Evolutionary conservation across 352 stramenopile species (phyloP).

Genomic region (Pythium periplocum): DNA sequence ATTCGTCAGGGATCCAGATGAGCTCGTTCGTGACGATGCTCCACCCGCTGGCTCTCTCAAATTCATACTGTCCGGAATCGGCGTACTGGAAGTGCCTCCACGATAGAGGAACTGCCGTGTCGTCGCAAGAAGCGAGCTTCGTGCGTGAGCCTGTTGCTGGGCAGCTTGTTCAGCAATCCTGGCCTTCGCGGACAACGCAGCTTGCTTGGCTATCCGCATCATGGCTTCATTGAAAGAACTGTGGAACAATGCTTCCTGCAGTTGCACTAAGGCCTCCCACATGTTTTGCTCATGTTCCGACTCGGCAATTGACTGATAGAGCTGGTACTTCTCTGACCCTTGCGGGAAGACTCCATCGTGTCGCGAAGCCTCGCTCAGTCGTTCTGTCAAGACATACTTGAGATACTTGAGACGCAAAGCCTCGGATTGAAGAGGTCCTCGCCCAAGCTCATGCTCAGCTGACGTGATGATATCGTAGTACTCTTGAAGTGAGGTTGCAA

Average conservation of each 20-base stretch:
- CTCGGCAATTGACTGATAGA: conserved; percentile 35
- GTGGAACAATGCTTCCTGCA: conserved; percentile 68
- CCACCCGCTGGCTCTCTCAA: too few relatives aligned
- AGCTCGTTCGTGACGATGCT: conserved; percentile 6
- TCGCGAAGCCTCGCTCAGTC: conserved; percentile 61
- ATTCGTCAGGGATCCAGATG: conserved; percentile 1
- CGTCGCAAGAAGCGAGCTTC: conserved; percentile 63
- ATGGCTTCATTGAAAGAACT: conserved; percentile 73
- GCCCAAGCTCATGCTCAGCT: conserved; percentile 6
- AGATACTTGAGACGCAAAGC: conserved; percentile 44
- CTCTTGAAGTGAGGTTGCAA: conserved; percentile 13
- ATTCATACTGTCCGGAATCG: too few relatives aligned
- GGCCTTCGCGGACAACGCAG: conserved; percentile 69
- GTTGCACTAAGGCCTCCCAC: conserved; percentile 37
- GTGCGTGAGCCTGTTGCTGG: conserved; percentile 55
- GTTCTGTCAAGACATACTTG: conserved; percentile 72
- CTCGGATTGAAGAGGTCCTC: conserved; percentile 12
- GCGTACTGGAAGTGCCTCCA: conserved; percentile 6
- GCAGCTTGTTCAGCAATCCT: conserved; percentile 78
- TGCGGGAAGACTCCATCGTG: conserved; percentile 69
- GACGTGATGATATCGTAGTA: conserved; percentile 9
- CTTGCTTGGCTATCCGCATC: conserved; percentile 78
- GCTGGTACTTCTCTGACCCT: conserved; percentile 55
- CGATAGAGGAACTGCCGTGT: conserved; percentile 66
- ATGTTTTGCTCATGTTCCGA: conserved; percentile 52